Evolutionary conservation across 1,139 yeast genomes (phyloP).

Genomic region (Yamadazyma sp.): DNA sequence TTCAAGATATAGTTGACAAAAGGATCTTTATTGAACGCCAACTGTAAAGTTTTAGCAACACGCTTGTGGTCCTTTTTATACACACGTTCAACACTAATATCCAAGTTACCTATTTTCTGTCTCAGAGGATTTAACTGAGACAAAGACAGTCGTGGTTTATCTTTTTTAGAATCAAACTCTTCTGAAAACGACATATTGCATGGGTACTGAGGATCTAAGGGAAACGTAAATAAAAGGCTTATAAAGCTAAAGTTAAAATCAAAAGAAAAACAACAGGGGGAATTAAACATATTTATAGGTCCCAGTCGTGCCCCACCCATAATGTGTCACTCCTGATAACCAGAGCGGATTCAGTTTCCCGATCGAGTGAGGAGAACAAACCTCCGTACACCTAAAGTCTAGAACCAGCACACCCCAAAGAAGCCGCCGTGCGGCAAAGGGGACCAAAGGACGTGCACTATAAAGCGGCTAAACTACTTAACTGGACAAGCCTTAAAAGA

Average conservation of each 20-base stretch:
- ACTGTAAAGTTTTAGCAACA: conserved; percentile 37
- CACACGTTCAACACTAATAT: conserved; percentile 32
- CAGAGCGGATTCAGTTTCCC: not conserved
- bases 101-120: conserved; percentile 20
- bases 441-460: too few relatives aligned
- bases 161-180: conserved; percentile 39
- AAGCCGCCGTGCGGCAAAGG: too few relatives aligned
- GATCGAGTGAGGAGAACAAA: not conserved
- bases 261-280: not conserved
- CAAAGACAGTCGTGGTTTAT: conserved; percentile 46
- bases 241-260: not conserved
- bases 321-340: not conserved
- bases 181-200: conserved; percentile 25
- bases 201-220: conserved; percentile 7
- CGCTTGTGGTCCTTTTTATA: conserved; percentile 35
- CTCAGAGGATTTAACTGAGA: conserved; percentile 32
- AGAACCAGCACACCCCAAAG: not conserved
- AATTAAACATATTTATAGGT: not conserved
- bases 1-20: conserved; percentile 40
- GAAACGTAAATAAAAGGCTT: not conserved
- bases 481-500: too few relatives aligned
- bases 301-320: conserved; percentile 1
- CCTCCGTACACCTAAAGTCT: too few relatives aligned
- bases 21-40: conserved; percentile 43
- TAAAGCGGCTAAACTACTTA: too few relatives aligned